phyloP scores from a whole-genome alignment of 495 filamentous ascomycete genomes.

The Cudoniella acicularis region DNA sequence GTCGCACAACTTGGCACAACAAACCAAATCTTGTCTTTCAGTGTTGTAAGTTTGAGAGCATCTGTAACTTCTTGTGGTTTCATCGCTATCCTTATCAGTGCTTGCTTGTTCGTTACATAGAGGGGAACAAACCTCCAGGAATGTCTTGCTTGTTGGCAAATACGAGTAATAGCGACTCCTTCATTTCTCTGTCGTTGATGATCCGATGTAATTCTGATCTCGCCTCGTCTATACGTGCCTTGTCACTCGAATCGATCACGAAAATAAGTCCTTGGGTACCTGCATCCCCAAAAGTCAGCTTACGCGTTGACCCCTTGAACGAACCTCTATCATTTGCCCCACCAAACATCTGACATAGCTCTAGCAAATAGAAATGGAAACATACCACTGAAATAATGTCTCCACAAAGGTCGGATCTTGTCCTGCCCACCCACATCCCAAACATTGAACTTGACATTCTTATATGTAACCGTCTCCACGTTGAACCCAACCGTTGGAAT shows the following conservation, averaged over 20 bases:
- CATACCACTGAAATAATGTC: constrained; percentile 96
- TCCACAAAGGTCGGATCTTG: constrained; percentile 97
- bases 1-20: constrained; percentile 95
- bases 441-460: constrained; percentile 99
- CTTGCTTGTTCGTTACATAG: neutral
- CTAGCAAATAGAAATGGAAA: constrained; percentile 2
- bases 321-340: too few species aligned
- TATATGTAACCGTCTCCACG: constrained; percentile 98
- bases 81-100: constrained; percentile 57
- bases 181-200: constrained; percentile 97
- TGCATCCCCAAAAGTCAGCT: constrained; percentile 28
- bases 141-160: constrained; percentile 99
- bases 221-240: constrained; percentile 83
- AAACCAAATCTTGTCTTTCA: constrained; percentile 93
- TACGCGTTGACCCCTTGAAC: neutral
- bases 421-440: constrained; percentile 99
- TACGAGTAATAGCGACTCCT: constrained; percentile 86
- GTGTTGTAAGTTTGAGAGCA: constrained; percentile 72
- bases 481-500: constrained; percentile 99
- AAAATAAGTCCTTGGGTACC: constrained; percentile 97
- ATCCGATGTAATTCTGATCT: constrained; percentile 87
- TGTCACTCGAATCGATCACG: constrained; percentile 91
- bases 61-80: constrained; percentile 83
- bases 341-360: neutral
- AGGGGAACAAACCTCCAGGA: constrained; percentile 60